These are phyloP conservation scores for Termitomyces sp. DNA, from an alignment of 768 basidiomycete species.

Conservation along the genomic window DNA sequence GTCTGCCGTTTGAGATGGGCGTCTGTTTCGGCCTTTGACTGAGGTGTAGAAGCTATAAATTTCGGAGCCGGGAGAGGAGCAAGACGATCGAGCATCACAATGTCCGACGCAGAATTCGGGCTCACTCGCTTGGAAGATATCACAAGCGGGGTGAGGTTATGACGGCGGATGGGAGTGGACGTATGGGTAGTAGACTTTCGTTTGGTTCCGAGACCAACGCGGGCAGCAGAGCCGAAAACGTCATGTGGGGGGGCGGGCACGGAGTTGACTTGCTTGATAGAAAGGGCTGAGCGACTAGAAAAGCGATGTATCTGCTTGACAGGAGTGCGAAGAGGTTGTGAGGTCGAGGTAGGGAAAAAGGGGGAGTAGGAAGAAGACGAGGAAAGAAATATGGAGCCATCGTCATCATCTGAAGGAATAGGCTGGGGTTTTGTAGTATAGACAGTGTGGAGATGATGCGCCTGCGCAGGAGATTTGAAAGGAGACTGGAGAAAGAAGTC, in stretches of 20 bases:
- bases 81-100: conserved; percentile 40
- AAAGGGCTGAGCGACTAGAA: conserved; percentile 36
- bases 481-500: conserved; percentile 52
- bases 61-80: conserved; percentile 50
- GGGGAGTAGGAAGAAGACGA: conserved; percentile 37
- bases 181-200: conserved; percentile 52
- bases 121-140: conserved; percentile 29
- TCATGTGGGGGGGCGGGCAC: conserved; percentile 18
- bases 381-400: conserved; percentile 52
- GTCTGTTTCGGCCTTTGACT: conserved; percentile 51
- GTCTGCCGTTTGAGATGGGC: conserved; percentile 45
- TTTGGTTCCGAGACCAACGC: conserved; percentile 50
- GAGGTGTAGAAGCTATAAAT: conserved; percentile 42
- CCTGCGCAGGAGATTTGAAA: conserved; percentile 39
- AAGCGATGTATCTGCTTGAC: conserved; percentile 43
- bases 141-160: conserved; percentile 42
- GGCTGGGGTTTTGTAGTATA: conserved; percentile 35
- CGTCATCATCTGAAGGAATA: conserved; percentile 47
- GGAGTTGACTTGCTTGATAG: conserved; percentile 27
- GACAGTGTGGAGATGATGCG: conserved; percentile 22
- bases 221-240: conserved; percentile 17
- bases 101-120: conserved; percentile 29
- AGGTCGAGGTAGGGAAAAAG: conserved; percentile 36
- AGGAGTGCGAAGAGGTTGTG: conserved; percentile 55
- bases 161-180: conserved; percentile 51